Evolutionary conservation across 805 yeast species (phyloP).

Genomic region (Candida ficus): DNA sequence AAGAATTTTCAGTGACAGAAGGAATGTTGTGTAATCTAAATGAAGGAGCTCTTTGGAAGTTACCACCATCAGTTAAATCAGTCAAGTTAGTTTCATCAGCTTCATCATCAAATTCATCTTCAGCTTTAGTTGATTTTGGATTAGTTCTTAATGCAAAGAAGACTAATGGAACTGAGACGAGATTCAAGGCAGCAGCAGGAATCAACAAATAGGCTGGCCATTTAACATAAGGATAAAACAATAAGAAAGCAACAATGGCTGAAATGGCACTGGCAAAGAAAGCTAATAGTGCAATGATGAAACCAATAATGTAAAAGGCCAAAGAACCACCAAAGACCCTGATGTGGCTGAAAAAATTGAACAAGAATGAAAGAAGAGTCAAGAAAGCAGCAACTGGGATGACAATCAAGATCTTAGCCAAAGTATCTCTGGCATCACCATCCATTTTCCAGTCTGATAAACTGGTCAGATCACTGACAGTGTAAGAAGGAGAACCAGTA

Average conservation of each 20-base stretch:
- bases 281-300: slow-evolving; percentile 42
- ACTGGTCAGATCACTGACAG: slow-evolving; percentile 26
- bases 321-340: slow-evolving; percentile 21
- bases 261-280: slow-evolving; percentile 50
- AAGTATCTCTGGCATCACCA: slow-evolving; percentile 38
- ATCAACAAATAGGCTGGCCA: slow-evolving; percentile 75
- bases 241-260: slow-evolving; percentile 49
- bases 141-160: slow-evolving; percentile 32
- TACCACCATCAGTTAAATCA: slow-evolving; percentile 21
- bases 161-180: slow-evolving; percentile 46
- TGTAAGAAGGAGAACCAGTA: slow-evolving; percentile 38
- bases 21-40: slow-evolving; percentile 13
- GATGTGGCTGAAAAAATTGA: slow-evolving; percentile 31
- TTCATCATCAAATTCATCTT: slow-evolving; percentile 11
- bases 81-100: slow-evolving; percentile 14
- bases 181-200: slow-evolving; percentile 56
- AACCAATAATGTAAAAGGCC: slow-evolving; percentile 35
- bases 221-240: slow-evolving; percentile 57
- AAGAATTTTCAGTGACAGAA: slow-evolving; percentile 2
- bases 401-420: slow-evolving; percentile 52
- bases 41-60: slow-evolving; percentile 13
- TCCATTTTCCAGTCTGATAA: slow-evolving; percentile 46
- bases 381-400: slow-evolving; percentile 66
- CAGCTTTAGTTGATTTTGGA: slow-evolving; percentile 13
- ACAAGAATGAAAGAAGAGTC: slow-evolving; percentile 40